phyloP scores from a whole-genome alignment of 306 rosid species.

The Glycine soja region DNA sequence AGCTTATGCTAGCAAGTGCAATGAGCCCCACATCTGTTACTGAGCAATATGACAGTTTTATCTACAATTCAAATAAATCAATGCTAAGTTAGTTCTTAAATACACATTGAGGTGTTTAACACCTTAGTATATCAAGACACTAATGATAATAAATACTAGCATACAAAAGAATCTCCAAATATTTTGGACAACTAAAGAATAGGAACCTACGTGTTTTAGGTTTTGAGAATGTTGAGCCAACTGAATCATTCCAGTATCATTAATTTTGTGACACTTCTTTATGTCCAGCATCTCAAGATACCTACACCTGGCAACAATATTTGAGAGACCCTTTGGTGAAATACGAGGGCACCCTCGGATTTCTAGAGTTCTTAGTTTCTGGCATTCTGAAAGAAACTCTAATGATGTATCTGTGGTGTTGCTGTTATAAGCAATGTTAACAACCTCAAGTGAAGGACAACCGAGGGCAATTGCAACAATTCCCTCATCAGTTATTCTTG shows the following conservation, averaged over 20 bases:
- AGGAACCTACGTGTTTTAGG: constrained; percentile 58
- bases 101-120: background rate
- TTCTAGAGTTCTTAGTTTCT: constrained; percentile 61
- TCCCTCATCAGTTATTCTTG: constrained; percentile 66
- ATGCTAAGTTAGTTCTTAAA: constrained; percentile 19
- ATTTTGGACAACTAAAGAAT: constrained; percentile 19
- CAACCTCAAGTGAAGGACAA: constrained; percentile 66
- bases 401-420: constrained; percentile 67
- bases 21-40: constrained; percentile 74
- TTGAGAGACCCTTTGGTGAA: constrained; percentile 65
- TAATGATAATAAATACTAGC: background rate
- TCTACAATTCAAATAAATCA: constrained; percentile 57
- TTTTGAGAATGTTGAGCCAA: constrained; percentile 63
- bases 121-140: background rate
- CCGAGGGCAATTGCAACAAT: constrained; percentile 64
- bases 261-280: constrained; percentile 63
- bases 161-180: background rate
- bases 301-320: constrained; percentile 62
- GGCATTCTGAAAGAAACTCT: constrained; percentile 63
- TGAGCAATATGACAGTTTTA: constrained; percentile 70
- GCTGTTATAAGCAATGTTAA: constrained; percentile 67
- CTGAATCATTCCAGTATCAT: constrained; percentile 66
- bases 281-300: constrained; percentile 64
- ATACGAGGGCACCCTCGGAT: constrained; percentile 64
- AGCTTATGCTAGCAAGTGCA: constrained; percentile 64